Evolutionary conservation across 345 rosid genomes (phyloP), one percentile per base, ranked within the genome.

Genomic region (Stellera chamaejasme): DNA sequence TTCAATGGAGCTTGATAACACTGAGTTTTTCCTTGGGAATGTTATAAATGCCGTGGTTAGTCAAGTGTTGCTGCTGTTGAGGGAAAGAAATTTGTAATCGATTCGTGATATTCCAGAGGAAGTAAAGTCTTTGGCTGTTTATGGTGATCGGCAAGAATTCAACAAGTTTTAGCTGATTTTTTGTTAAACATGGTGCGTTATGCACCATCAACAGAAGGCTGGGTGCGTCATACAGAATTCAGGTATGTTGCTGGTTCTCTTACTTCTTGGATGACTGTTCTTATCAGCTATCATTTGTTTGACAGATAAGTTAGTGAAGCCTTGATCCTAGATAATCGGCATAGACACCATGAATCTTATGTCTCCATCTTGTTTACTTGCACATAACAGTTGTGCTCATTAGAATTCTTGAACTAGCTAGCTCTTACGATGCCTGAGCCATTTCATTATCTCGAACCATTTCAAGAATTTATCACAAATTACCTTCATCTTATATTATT

Each of bases 91-190:
- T 61, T 76, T 92, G 51, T 90, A 92, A 62, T 70, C 88, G 69
- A 84, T 92, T 69, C 89, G 97, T 15, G 99, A 92, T 75, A 92
- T 92, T 68, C 97, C 99, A 1, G 97, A 82, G 59, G 96, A 84
- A 74, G 78, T 88, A 46, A 92, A 92, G 74, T 67, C 85, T 4
- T 72, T 86, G 59, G 75, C 79, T 43, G 95, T 92, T 47, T 82
- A 62, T 69, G 98, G 98, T 70, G 98, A 92, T 77, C 98, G 70
- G 69, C 72, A 41, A 84, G 98, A 77, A 71, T 88, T 66, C 98
- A 92, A 66, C 98, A 92, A 71, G 77, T 88, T 45, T 72, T 92
- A 77, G 88, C 97, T 39, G 97, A 81, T 72, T 88, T 86, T 74
- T 77, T 92, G 75, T 68, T 88, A 69, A 92, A 84, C 72, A 86